Conservation (phyloP, 83 land plant species). For the Picea abies region DNA sequence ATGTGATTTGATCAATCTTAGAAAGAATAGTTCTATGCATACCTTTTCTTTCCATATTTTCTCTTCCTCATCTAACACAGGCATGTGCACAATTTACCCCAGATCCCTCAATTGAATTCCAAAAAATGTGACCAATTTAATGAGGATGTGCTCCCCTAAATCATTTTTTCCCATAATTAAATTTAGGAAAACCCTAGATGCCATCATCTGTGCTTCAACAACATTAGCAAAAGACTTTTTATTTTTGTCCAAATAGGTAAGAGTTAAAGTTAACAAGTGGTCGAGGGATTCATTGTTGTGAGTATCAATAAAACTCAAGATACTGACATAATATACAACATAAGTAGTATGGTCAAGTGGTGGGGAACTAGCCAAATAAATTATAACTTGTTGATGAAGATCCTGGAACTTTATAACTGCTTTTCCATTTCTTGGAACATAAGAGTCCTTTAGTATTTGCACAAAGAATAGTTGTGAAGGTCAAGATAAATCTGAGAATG, state of each 20-base stretch:
- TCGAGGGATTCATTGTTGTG: conserved; percentile 49
- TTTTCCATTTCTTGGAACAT: conserved; percentile 38
- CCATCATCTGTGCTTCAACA: conserved; percentile 32
- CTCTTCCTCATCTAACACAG: conserved; percentile 6
- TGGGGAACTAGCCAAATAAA: no score
- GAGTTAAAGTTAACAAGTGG: conserved; percentile 56
- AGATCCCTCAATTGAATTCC: conserved; percentile 42
- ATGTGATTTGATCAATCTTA: conserved; percentile 37
- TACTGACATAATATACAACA: conserved; percentile 46
- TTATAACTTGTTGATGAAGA: no score
- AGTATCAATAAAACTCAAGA: conserved; percentile 45
- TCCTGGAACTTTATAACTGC: conserved; percentile 54
- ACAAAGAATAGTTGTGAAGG: background rate
- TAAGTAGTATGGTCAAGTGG: conserved; percentile 48
- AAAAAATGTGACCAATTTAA: conserved; percentile 60
- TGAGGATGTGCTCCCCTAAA: conserved; percentile 53
- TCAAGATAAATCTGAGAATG: background rate
- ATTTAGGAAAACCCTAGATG: conserved; percentile 49
- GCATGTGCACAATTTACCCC: conserved; percentile 21
- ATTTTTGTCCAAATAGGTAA: conserved; percentile 30
- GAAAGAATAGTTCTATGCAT: conserved; percentile 34
- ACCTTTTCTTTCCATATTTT: conserved; percentile 21
- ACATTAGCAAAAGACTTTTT: conserved; percentile 18
- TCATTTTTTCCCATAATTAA: conserved; percentile 25
- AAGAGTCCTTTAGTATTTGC: background rate